These are phyloP conservation scores for Fusarium haematococcum DNA, from an alignment of 2,329 filamentous ascomycete species.

Conservation along the genomic window DNA sequence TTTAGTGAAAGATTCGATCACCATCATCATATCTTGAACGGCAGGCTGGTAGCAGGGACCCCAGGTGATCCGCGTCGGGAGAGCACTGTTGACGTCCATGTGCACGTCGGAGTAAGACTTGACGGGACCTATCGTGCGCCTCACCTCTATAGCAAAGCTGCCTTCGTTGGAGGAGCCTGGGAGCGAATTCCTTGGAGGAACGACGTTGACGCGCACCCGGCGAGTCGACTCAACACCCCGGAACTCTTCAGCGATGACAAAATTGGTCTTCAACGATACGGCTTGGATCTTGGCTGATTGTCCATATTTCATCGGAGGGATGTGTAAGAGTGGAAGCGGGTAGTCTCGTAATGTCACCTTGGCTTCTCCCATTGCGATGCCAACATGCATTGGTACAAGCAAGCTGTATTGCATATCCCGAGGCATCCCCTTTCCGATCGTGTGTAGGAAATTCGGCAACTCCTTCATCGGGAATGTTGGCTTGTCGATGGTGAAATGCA, in stretches of 20 bases:
- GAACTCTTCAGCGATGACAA: slow-evolving; percentile 95
- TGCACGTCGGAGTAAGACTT: slow-evolving; percentile 96
- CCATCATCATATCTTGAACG: slow-evolving; percentile 99
- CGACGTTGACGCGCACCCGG: slow-evolving; percentile 83
- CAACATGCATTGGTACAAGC: slow-evolving; percentile 88
- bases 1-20: slow-evolving; percentile 97
- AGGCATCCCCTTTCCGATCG: slow-evolving; percentile 97
- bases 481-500: slow-evolving; percentile 89
- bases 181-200: slow-evolving; percentile 74
- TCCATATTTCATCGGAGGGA: slow-evolving; percentile 82
- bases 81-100: slow-evolving; percentile 91
- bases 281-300: slow-evolving; percentile 86
- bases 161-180: slow-evolving; percentile 67
- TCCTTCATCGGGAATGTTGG: slow-evolving; percentile 89
- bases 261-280: slow-evolving; percentile 87
- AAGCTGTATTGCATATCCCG: slow-evolving; percentile 90
- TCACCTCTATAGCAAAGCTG: slow-evolving; percentile 86
- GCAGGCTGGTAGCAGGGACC: slow-evolving; percentile 97
- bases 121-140: slow-evolving; percentile 91
- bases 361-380: slow-evolving; percentile 90
- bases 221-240: slow-evolving; percentile 83
- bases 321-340: slow-evolving; percentile 89
- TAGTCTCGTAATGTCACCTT: slow-evolving; percentile 92
- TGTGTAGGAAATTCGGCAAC: slow-evolving; percentile 85
- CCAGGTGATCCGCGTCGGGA: slow-evolving; percentile 96